These are phyloP conservation scores for Starmerella tilneyi DNA, from an alignment of 805 yeast species.

Conservation along the genomic window DNA sequence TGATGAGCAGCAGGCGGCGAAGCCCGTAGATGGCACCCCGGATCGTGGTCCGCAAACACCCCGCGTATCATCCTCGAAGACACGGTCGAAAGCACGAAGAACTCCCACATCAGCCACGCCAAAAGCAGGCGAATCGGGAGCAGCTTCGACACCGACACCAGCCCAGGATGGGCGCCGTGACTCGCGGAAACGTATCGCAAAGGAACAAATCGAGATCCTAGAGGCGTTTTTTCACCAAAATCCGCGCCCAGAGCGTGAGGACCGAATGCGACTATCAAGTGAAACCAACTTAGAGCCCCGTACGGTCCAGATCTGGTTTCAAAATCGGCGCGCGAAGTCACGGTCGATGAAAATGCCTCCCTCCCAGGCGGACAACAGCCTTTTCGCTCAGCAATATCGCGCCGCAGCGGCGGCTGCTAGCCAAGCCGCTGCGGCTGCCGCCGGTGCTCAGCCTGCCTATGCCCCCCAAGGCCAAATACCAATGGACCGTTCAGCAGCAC, in stretches of 20 bases:
- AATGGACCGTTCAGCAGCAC: background rate
- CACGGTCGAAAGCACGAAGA: background rate
- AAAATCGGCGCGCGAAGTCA: conserved; percentile 56
- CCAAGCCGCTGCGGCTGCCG: conserved; percentile 8
- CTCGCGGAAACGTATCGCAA: conserved; percentile 26
- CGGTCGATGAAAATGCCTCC: conserved; percentile 20
- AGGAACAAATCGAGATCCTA: conserved; percentile 40
- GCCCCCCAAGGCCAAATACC: background rate
- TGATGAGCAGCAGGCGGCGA: background rate
- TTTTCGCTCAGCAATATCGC: conserved; percentile 11
- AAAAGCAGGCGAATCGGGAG: background rate
- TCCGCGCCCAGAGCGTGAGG: conserved; percentile 65
- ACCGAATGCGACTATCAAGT: conserved; percentile 57
- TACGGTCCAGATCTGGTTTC: conserved; percentile 90
- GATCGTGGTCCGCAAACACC: conserved; percentile 4
- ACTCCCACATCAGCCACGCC: conserved; percentile 1
- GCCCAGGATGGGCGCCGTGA: conserved; percentile 13
- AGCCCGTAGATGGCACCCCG: background rate
- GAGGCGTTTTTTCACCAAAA: conserved; percentile 60
- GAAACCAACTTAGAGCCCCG: conserved; percentile 71
- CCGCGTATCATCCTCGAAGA: background rate
- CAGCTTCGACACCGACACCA: conserved; percentile 2
- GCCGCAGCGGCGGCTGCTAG: conserved; percentile 21
- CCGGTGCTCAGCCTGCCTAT: background rate
- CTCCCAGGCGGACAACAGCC: conserved; percentile 13